Evolutionary conservation across 1,284 basidiomycete genomes (phyloP).

Genomic region (Bjerkandera adusta): DNA sequence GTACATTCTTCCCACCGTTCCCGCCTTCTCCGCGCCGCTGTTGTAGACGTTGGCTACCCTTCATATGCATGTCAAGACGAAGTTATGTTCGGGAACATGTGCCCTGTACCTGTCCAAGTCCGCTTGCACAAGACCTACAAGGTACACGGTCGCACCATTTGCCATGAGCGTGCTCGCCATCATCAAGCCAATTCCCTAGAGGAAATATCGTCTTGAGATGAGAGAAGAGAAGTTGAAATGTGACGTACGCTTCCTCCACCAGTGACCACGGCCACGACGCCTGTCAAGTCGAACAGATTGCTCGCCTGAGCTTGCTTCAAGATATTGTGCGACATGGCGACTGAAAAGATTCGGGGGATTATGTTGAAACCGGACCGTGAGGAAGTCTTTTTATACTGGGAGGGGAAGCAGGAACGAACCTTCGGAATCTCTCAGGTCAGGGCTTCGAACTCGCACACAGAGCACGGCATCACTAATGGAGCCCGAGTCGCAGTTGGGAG

Average conservation of each 20-base stretch:
- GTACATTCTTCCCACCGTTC: conserved; percentile 36
- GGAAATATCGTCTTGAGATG: too few species aligned
- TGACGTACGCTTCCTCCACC: conserved; percentile 43
- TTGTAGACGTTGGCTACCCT: conserved; percentile 39
- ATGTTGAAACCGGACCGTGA: too few species aligned
- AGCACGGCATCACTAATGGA: too few species aligned
- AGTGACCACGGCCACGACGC: conserved; percentile 48
- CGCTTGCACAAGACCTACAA: conserved; percentile 43
- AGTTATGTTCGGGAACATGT: too few species aligned
- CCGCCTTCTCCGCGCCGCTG: conserved; percentile 32
- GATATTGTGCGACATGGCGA: conserved; percentile 38
- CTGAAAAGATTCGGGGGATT: too few species aligned
- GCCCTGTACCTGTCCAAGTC: conserved; percentile 36
- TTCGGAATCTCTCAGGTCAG: too few species aligned
- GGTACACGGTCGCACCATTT: conserved; percentile 49
- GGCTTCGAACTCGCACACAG: too few species aligned
- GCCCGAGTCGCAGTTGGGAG: too few species aligned
- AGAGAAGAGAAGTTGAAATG: not conserved
- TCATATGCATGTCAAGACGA: not conserved
- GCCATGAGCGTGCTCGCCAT: conserved; percentile 42
- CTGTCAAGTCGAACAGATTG: conserved; percentile 41
- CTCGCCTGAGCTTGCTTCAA: conserved; percentile 36
- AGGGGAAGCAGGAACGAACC: too few species aligned
- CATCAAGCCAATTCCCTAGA: conserved; percentile 48
- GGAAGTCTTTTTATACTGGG: too few species aligned